Base-by-base conservation (phyloP, 768 basidiomycete species). In the Phaeotremella fagi region DNA sequence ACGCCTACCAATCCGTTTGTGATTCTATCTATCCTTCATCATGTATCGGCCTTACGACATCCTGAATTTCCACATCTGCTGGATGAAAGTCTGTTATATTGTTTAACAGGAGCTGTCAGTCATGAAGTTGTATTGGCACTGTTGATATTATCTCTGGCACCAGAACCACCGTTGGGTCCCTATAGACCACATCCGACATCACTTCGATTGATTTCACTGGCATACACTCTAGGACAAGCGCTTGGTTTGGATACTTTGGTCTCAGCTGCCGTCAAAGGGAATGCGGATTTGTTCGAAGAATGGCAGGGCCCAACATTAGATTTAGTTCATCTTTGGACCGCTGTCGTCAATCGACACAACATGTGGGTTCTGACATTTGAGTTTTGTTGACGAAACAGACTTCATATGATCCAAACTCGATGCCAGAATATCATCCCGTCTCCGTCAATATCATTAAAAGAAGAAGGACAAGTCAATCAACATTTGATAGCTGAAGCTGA, bases 281-380 rank as follows among this genome's bases (percentile, higher is more conserved):
- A 2, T 15, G 29, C 38, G 6, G 31, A 25, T 9, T 35, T 54
- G 52, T n/a, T n/a, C n/a, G 2, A 36, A 15, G 41, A 48, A 42
- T 3, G 7, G 37, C 45, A 36, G 52, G 33, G 26, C 5, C 25
- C 20, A 5, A 38, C 22, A 15, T 23, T 54, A 20, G 52, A 54
- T 7, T 20, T 54, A 22, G 45, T 36, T 25, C 47, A 47, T 41
- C 18, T 43, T 38, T 55, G 54, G 54, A 50, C 47, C 15, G 48
- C 54, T 4, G 42, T 55, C 3, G 36, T 49, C n/a, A 55, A 55
- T 45, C 47, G 54, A 36, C 50, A 55, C 28, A 49, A 55, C 15
- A 44, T 55, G 54, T 55, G 33, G 24, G 53, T 25, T 1, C 26
- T 15, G 15, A 26, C 1, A 18, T 26, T 14, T 41, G n/a, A n/a